Conservation (phyloP, 306 rosid species). For the Urtica urens region DNA sequence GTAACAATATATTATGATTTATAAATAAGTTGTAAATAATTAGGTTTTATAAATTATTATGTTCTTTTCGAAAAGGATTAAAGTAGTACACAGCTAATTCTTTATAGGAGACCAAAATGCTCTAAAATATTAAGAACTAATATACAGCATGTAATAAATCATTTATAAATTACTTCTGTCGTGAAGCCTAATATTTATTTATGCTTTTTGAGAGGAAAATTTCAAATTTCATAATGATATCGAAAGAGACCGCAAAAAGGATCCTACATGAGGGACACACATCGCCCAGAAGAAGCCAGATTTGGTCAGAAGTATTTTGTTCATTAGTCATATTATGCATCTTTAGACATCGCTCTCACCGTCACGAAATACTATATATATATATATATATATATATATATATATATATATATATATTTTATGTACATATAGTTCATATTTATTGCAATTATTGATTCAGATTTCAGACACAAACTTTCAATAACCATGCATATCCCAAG, state of each 20-base stretch:
- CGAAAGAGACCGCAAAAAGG: background rate
- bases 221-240: slow-evolving; percentile 5
- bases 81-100: too few species aligned
- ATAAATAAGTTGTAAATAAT: too few species aligned
- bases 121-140: too few species aligned
- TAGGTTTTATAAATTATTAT: too few species aligned
- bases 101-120: too few species aligned
- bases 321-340: slow-evolving; percentile 6
- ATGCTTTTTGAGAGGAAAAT: background rate
- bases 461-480: background rate
- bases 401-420: too few species aligned
- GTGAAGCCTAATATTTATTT: background rate
- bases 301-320: slow-evolving; percentile 18
- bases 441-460: slow-evolving; percentile 5
- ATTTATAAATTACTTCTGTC: too few species aligned
- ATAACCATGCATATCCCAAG: background rate
- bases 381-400: too few species aligned
- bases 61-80: too few species aligned
- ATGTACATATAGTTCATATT: too few species aligned
- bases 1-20: too few species aligned
- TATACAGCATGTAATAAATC: too few species aligned
- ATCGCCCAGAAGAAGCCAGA: slow-evolving; percentile 12
- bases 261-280: background rate
- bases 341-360: slow-evolving; percentile 8
- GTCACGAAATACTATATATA: slow-evolving; percentile 4